phyloP scores from a whole-genome alignment of 2,329 filamentous ascomycete genomes.

The Penicillium corylophilum region DNA sequence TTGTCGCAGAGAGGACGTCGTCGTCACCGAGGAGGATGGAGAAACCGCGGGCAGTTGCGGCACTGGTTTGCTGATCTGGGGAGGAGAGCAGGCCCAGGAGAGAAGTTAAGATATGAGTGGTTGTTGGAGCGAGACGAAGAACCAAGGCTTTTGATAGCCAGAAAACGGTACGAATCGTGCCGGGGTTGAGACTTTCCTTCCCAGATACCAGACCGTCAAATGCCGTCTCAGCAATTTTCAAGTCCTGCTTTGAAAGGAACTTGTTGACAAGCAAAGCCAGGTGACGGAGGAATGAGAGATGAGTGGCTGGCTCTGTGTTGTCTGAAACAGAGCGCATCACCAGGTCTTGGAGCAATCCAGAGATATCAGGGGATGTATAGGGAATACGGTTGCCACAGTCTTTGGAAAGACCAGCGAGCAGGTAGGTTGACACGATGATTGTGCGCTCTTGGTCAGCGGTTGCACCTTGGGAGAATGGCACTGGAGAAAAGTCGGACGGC shows the following conservation, averaged over 20 bases:
- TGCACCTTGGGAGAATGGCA: slow-evolving; percentile 35
- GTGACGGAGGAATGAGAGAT: slow-evolving; percentile 44
- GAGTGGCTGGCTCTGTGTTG: slow-evolving; percentile 33
- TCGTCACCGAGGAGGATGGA: slow-evolving; percentile 59
- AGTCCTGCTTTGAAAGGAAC: slow-evolving; percentile 37
- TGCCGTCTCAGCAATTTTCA: slow-evolving; percentile 31
- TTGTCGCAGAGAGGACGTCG: slow-evolving; percentile 59
- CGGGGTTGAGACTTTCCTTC: slow-evolving; percentile 29
- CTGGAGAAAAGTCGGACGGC: slow-evolving; percentile 33
- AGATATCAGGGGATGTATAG: slow-evolving; percentile 32
- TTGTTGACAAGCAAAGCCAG: slow-evolving; percentile 44
- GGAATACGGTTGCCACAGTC: slow-evolving; percentile 32
- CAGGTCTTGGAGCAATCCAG: slow-evolving; percentile 36
- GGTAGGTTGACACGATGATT: slow-evolving; percentile 58
- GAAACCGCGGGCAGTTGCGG: slow-evolving; percentile 57
- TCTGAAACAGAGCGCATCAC: slow-evolving; percentile 34
- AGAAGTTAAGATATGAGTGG: slow-evolving; percentile 51
- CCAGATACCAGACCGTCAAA: slow-evolving; percentile 34
- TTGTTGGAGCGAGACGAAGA: slow-evolving; percentile 52
- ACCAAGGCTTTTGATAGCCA: slow-evolving; percentile 62
- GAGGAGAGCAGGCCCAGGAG: slow-evolving; percentile 48
- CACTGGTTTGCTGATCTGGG: slow-evolving; percentile 49
- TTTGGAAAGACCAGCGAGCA: slow-evolving; percentile 54
- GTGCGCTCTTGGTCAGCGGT: slow-evolving; percentile 42
- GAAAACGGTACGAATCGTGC: slow-evolving; percentile 57